phyloP scores from a whole-genome alignment of 2,329 filamentous ascomycete genomes.

The Simplicillium aogashimaense region DNA sequence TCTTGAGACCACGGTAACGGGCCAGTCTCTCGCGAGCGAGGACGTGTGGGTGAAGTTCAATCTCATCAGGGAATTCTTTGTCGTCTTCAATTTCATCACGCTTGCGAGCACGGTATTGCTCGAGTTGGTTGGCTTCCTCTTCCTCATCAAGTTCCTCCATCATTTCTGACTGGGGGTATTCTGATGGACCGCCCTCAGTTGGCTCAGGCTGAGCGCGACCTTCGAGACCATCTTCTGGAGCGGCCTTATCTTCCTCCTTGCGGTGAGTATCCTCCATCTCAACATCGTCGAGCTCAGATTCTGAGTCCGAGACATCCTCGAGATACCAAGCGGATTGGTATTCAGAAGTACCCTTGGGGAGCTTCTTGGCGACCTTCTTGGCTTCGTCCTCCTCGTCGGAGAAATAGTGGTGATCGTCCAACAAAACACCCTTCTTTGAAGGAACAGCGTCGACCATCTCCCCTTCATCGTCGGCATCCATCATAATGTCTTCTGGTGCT shows the following conservation, averaged over 20 bases:
- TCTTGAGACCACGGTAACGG: slow-evolving; percentile 87
- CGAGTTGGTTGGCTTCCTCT: slow-evolving; percentile 64
- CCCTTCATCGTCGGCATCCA: slow-evolving; percentile 52
- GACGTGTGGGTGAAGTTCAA: slow-evolving; percentile 83
- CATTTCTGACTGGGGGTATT: slow-evolving; percentile 90
- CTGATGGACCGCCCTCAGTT: slow-evolving; percentile 72
- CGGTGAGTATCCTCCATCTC: slow-evolving; percentile 44
- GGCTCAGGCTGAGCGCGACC: slow-evolving; percentile 55
- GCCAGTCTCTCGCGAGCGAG: slow-evolving; percentile 76
- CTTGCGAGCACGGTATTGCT: slow-evolving; percentile 69
- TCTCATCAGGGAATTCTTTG: slow-evolving; percentile 92
- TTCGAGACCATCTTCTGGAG: slow-evolving; percentile 77
- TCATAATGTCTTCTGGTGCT: slow-evolving; percentile 75
- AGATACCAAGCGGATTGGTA: slow-evolving; percentile 96
- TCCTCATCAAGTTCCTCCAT: slow-evolving; percentile 83
- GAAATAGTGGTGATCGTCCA: slow-evolving; percentile 98
- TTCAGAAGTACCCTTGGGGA: slow-evolving; percentile 85
- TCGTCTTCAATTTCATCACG: slow-evolving; percentile 79
- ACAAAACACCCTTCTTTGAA: slow-evolving; percentile 73
- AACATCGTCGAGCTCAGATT: slow-evolving; percentile 69
- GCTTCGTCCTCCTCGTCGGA: slow-evolving; percentile 55
- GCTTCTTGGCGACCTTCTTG: slow-evolving; percentile 54
- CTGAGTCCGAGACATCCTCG: slow-evolving; percentile 69
- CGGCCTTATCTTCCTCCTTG: slow-evolving; percentile 48
- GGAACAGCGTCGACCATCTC: slow-evolving; percentile 23